Evolutionary conservation across 1,284 basidiomycete genomes (phyloP).

Genomic region (Trichosporon inkin): DNA sequence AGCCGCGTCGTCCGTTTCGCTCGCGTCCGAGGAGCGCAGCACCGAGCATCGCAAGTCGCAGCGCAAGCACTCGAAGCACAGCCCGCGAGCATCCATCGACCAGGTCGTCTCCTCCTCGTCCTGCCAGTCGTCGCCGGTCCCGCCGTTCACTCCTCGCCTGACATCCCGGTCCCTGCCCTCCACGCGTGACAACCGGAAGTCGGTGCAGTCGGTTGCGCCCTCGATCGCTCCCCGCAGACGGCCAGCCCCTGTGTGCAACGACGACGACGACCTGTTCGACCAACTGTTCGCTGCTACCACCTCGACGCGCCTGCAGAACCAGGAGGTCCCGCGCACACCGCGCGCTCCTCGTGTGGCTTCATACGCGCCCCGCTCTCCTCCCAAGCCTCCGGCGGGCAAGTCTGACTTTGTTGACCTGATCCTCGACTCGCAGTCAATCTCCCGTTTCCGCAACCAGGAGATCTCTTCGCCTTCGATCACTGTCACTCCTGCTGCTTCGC

Average conservation of each 20-base stretch:
- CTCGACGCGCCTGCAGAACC: neutral
- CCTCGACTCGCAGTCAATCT: constrained; percentile 1
- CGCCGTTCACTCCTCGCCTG: neutral
- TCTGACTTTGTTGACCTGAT: neutral
- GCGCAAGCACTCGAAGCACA: neutral
- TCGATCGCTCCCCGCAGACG: neutral
- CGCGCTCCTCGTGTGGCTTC: neutral
- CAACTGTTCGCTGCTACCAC: constrained; percentile 9
- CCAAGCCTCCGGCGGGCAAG: neutral
- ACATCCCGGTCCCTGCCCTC: constrained; percentile 3
- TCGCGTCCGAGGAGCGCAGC: neutral
- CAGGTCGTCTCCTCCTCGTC: neutral
- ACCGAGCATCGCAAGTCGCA: neutral
- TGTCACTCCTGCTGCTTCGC: neutral
- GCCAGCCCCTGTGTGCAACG: neutral
- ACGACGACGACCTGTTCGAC: constrained; percentile 15
- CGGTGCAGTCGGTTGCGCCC: neutral
- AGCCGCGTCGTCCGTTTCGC: constrained; percentile 8
- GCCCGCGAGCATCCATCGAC: neutral
- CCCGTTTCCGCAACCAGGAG: constrained; percentile 18
- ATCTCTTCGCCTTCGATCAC: constrained; percentile 5
- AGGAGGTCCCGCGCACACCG: neutral
- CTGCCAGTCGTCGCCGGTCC: neutral
- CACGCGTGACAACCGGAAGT: neutral
- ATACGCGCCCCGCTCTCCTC: neutral